Base-by-base conservation (phyloP, 371 early-diverging fungal species). In the Mortierella sp. region DNA sequence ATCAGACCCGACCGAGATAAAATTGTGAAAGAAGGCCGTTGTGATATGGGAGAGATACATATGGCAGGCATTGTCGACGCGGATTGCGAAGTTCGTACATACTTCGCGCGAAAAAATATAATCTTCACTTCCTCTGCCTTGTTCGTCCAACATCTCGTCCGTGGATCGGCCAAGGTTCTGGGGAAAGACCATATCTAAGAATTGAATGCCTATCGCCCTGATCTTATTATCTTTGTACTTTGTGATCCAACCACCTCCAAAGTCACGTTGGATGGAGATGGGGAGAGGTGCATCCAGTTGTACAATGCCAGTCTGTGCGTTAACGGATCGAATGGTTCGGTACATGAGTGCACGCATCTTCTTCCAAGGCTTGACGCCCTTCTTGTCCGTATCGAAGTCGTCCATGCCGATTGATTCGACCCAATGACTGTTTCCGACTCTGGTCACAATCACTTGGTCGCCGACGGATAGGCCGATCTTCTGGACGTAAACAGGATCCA, bases 61-160 rank as follows among this genome's bases (percentile, higher is more conserved):
- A 44, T 85, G 81, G 44, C 80, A 80, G 24, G 73, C 81, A 11
- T 64, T 49, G 27, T 85, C 79, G 50, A 83, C 44, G 0, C 64
- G 58, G 0, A 85, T 56, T 11, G 81, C 70, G 4, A 81, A 68
- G 49, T 83, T 82, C 50, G 80, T 68, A 72, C 83, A 85, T 63
- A 82, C 75, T 50, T 83, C 85, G 21, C 69, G 56, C 1, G 83
- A 79, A 72, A 85, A 83, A n/a, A 82, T 72, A 64, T 85, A 85
- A 49, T 85, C 85, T 28, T 71, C 72, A 64, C 80, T 79, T 9
- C 80, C 81, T 5, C 68, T 43, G 26, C 79, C 79, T 46, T 79
- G 70, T 41, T 72, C 50, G 12, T 79, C 63, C 78, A 83, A 64
- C 54, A 85, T 80, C 0, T 81, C 80, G 2, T 83, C 81, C 0